Conservation (phyloP, 495 filamentous ascomycete species). For the Aspergillus nidulans region DNA sequence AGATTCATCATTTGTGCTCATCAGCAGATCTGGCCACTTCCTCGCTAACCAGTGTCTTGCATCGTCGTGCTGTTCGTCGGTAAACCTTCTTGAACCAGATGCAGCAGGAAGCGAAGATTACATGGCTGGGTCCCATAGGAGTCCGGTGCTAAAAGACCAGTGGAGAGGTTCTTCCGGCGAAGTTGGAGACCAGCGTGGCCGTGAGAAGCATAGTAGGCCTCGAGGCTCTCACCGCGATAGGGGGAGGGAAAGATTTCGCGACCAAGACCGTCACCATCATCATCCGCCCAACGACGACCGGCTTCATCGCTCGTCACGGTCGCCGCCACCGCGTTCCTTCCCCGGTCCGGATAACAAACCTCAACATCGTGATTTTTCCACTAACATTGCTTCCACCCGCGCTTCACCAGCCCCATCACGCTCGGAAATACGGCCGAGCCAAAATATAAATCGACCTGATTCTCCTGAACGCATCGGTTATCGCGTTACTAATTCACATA, state of each 20-base stretch:
- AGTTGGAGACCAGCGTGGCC: conserved; percentile 33
- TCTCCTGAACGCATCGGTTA: conserved; percentile 19
- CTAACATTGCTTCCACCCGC: conserved; percentile 26
- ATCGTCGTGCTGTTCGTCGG: conserved; percentile 2
- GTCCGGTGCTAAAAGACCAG: conserved; percentile 56
- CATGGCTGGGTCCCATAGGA: conserved; percentile 57
- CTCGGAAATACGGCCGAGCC: conserved; percentile 9
- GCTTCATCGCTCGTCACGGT: conserved; percentile 29
- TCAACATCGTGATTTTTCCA: conserved; percentile 30
- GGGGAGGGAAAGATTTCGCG: conserved; percentile 32
- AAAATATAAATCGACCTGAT: conserved; percentile 13
- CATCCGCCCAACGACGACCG: conserved; percentile 28
- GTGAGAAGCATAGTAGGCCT: conserved; percentile 37
- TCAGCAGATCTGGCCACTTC: conserved; percentile 11
- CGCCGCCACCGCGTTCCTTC: conserved; percentile 35
- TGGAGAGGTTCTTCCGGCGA: conserved; percentile 47
- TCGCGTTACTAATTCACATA: conserved; percentile 11
- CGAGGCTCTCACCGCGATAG: conserved; percentile 38
- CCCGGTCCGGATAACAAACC: conserved; percentile 27
- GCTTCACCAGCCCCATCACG: conserved; percentile 27
- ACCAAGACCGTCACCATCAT: conserved; percentile 30
- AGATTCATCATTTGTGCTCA: conserved; percentile 8
- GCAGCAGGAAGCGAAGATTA: conserved; percentile 35
- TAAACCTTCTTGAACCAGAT: conserved; percentile 30
- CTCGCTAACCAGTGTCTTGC: conserved; percentile 3